phyloP scores from a whole-genome alignment of 805 yeast genomes.

The Wickerhamiella cacticola region DNA sequence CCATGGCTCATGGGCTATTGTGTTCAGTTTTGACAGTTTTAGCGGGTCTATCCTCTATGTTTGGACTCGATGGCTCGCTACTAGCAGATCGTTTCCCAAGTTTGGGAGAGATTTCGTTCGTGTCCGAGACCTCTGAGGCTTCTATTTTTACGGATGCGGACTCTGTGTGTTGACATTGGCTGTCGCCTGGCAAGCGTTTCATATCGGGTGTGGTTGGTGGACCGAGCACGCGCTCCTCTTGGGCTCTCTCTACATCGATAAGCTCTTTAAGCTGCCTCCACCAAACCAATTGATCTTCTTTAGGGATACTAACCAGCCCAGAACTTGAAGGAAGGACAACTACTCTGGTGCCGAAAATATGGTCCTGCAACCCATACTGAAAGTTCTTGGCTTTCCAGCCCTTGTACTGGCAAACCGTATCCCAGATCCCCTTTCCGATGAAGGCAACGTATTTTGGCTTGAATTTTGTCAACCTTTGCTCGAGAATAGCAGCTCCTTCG shows the following conservation, averaged over 20 bases:
- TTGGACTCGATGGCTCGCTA: no score
- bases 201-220: no score
- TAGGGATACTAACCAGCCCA: slow-evolving; percentile 48
- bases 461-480: slow-evolving; percentile 33
- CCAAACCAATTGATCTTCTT: slow-evolving; percentile 34
- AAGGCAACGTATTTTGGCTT: slow-evolving; percentile 40
- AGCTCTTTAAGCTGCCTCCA: slow-evolving; percentile 35
- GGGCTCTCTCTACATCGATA: not conserved
- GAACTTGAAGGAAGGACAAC: slow-evolving; percentile 64
- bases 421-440: slow-evolving; percentile 72
- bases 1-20: no score
- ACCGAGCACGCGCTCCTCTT: not conserved
- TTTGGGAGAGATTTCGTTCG: no score
- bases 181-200: no score
- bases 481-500: slow-evolving; percentile 41
- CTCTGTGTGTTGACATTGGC: no score
- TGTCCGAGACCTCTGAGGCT: no score
- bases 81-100: no score
- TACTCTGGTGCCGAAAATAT: slow-evolving; percentile 27
- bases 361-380: slow-evolving; percentile 41
- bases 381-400: slow-evolving; percentile 32
- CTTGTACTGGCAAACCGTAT: slow-evolving; percentile 35
- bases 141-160: no score
- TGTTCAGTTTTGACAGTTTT: no score
- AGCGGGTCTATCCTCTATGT: no score